Base-by-base conservation (phyloP, 495 filamentous ascomycete genomes). In the Penicillium cataractarum region DNA sequence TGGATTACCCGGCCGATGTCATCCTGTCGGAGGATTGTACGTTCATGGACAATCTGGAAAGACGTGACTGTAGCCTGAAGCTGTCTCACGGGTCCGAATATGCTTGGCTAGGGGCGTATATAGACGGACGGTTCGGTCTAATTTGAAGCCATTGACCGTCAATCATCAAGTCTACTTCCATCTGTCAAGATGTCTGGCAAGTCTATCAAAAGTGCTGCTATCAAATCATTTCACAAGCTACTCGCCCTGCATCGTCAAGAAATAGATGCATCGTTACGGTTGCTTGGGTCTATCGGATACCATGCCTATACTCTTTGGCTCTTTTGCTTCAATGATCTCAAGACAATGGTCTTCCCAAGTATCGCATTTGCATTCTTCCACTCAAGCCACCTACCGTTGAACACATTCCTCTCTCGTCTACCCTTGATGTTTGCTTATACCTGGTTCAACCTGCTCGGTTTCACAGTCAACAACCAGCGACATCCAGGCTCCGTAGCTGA, bases 311-410 rank as follows among this genome's bases (percentile, higher is more conserved):
- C 37, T 19, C 15, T 79, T 24, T 80, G 71, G 68, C 71, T 81
- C 2, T 76, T 80, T 55, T 76, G 76, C 22, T 65, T 61, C 52
- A 76, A 66, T 50, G 77, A 82, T 60, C 61, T 80, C 33, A 75
- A 76, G 55, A 77, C 76, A 5, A 75, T 80, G 39, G 63, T 82
- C 7, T 42, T 72, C 40, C 77, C 80, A 33, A 65, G 72, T 33
- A 74, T 63, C 6, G 65, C 67, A 3, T 78, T 82, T 57, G 79
- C 72, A 10, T 62, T 79, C n/a, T 39, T 65, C 71, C 55, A 72
- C 64, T 26, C 72, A 71, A 71, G 51, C 65, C 22, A 72, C 70
- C 65, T 31, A 73, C 0, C 74, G 73, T 26, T 2, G 10, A 49
- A 9, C 2, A 49, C 46, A 15, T 49, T 49, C 5, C 22, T 49